These are phyloP conservation scores for Schizopora paradoxa DNA, from an alignment of 1,284 basidiomycete genomes.

Conservation along the genomic window DNA sequence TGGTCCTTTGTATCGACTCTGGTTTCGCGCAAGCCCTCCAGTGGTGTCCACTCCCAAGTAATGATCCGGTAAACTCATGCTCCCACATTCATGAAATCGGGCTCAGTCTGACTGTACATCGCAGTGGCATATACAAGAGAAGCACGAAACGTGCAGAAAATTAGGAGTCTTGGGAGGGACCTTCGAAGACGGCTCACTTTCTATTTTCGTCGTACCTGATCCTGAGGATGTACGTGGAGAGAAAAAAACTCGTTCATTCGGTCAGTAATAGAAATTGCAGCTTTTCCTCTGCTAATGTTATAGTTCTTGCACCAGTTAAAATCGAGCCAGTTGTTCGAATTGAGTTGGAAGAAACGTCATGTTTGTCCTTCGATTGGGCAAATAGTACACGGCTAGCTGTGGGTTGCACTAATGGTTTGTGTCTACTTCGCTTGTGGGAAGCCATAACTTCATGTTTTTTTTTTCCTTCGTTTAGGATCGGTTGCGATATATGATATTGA, in stretches of 20 bases:
- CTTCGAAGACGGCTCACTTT: conserved; percentile 79
- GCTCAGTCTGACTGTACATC: conserved; percentile 7
- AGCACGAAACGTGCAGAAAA: conserved; percentile 41
- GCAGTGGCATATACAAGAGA: conserved; percentile 8
- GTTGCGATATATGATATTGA: conserved; percentile 73
- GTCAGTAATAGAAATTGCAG: conserved; percentile 16
- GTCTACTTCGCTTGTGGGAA: conserved; percentile 2
- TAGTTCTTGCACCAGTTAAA: conserved; percentile 39
- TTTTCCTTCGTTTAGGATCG: conserved; percentile 49
- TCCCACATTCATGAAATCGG: conserved; percentile 20
- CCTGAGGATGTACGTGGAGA: conserved; percentile 47
- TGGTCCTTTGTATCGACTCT: conserved; percentile 72
- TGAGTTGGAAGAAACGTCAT: conserved; percentile 65
- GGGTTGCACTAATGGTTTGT: conserved; percentile 75
- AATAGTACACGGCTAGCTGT: conserved; percentile 75
- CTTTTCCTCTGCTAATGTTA: background rate
- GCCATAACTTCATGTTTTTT: background rate
- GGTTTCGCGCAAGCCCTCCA: conserved; percentile 74
- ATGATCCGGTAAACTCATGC: conserved; percentile 43
- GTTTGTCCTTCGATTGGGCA: conserved; percentile 80
- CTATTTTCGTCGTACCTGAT: conserved; percentile 71
- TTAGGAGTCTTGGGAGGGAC: conserved; percentile 78
- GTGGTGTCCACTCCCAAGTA: conserved; percentile 85
- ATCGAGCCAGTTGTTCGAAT: conserved; percentile 64
- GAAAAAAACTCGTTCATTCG: conserved; percentile 21